Conservation (phyloP, 306 rosid genomes). For the Quercus wislizeni region DNA sequence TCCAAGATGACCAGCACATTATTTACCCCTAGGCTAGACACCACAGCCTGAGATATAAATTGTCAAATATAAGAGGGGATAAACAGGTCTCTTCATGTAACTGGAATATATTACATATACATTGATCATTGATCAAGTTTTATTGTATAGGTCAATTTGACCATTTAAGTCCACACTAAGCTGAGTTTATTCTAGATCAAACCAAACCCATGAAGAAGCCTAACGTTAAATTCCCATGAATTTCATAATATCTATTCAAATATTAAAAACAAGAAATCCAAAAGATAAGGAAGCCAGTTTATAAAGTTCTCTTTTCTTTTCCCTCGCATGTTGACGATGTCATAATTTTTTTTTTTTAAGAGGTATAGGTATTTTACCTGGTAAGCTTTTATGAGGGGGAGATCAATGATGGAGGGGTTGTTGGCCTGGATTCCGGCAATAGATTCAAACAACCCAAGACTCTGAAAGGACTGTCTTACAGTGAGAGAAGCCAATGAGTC, state of each 20-base stretch:
- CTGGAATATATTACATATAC: not conserved
- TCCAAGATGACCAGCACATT: constrained; percentile 46
- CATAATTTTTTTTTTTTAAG: not conserved
- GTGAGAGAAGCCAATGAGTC: constrained; percentile 62
- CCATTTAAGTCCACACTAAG: not conserved
- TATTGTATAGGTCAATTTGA: not conserved
- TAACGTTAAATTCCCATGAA: not conserved
- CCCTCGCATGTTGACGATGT: not conserved
- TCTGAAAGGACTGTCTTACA: constrained; percentile 71
- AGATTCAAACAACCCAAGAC: constrained; percentile 42
- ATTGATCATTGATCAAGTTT: not conserved
- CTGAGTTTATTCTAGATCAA: not conserved
- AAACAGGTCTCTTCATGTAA: not conserved
- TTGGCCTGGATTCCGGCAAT: constrained; percentile 62
- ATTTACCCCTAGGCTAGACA: not conserved
- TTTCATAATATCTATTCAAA: not conserved
- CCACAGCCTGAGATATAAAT: not conserved
- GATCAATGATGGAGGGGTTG: constrained; percentile 71
- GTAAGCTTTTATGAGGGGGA: constrained; percentile 63
- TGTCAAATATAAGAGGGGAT: not conserved
- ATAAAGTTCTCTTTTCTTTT: not conserved
- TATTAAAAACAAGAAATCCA: not conserved
- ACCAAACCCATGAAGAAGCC: not conserved
- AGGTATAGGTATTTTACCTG: constrained; percentile 38
- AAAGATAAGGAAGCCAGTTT: not conserved